phyloP scores from a whole-genome alignment of 225 moss, liverwort and hornwort species.

The Pseudisothecium myosuroides region DNA sequence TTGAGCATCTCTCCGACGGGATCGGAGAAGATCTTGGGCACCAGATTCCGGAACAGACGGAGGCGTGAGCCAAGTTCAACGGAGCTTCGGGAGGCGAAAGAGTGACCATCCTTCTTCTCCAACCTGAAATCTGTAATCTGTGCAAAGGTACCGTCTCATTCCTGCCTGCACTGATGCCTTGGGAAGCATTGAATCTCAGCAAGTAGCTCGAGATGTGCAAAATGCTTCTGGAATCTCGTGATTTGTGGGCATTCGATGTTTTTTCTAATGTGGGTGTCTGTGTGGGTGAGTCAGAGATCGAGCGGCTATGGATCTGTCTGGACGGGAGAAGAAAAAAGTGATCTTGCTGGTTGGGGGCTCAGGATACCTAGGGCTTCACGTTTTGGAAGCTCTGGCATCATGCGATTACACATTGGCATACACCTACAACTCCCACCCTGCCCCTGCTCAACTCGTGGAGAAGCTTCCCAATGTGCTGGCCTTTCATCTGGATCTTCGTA shows the following conservation, averaged over 20 bases:
- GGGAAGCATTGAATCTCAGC: background rate
- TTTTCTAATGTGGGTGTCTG: background rate
- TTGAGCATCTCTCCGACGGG: background rate
- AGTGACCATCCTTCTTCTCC: background rate
- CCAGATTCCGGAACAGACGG: background rate
- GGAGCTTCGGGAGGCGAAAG: background rate
- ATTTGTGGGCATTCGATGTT: background rate
- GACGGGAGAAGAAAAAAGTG: conserved; percentile 5
- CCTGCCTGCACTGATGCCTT: background rate
- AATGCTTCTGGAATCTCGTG: background rate
- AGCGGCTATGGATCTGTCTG: background rate
- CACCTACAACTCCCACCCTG: conserved; percentile 49
- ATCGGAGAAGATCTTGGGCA: background rate
- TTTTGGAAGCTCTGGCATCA: conserved; percentile 53
- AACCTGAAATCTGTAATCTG: background rate
- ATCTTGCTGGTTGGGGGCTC: conserved; percentile 82
- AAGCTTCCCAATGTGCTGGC: conserved; percentile 28
- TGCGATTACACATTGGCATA: conserved; percentile 38
- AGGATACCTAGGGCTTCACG: conserved; percentile 77
- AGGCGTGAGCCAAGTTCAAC: background rate
- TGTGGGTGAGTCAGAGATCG: background rate
- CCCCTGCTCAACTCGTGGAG: conserved; percentile 20
- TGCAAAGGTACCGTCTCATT: background rate
- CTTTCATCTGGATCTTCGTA: conserved; percentile 68
- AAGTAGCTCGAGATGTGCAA: background rate